A percentile compares a stretch with the other conserved stretches of the same genome.
phyloP scores from a whole-genome alignment of 176 grass and related monocot species.

The Avena eriantha region DNA sequence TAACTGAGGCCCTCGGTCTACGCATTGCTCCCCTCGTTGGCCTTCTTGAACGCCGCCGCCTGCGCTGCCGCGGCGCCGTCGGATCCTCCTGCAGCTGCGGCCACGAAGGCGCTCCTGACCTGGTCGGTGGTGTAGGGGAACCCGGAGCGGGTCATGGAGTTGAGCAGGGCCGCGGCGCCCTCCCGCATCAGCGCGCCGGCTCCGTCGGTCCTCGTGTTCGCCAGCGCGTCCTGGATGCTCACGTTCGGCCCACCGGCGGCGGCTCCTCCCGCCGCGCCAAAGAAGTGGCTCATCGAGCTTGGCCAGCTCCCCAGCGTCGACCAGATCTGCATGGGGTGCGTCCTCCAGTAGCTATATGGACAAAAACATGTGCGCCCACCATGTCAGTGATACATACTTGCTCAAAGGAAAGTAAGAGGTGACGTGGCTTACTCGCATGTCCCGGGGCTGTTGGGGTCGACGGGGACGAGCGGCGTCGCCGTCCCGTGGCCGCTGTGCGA shows the following conservation, averaged over 20 bases:
- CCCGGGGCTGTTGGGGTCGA: slow-evolving; percentile 62
- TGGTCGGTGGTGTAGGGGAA: slow-evolving; percentile 75
- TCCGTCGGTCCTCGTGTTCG: slow-evolving; percentile 64
- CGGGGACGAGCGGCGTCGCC: slow-evolving; percentile 31
- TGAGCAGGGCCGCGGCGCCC: slow-evolving; percentile 81
- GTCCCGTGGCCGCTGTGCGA: slow-evolving; percentile 21
- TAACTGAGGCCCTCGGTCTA: slow-evolving; percentile 16
- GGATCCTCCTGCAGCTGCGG: slow-evolving; percentile 28
- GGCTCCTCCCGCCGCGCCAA: slow-evolving; percentile 41
- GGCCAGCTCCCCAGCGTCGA: slow-evolving; percentile 60
- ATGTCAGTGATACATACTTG: not conserved
- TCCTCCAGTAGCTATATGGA: slow-evolving; percentile 63
- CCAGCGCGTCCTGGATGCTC: slow-evolving; percentile 72
- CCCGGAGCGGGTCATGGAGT: slow-evolving; percentile 64
- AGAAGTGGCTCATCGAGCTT: slow-evolving; percentile 58
- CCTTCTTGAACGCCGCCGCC: slow-evolving; percentile 74
- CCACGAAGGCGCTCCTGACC: slow-evolving; percentile 62
- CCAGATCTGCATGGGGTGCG: slow-evolving; percentile 74
- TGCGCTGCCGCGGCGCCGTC: slow-evolving; percentile 57
- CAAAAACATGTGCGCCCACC: not conserved
- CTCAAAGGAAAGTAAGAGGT: not conserved
- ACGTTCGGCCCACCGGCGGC: slow-evolving; percentile 43
- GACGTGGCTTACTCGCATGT: slow-evolving; percentile 74
- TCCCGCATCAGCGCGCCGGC: slow-evolving; percentile 69
- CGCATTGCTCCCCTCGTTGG: slow-evolving; percentile 58